Base-by-base conservation (phyloP, 495 filamentous ascomycete species). In the Talaromyces ruber region DNA sequence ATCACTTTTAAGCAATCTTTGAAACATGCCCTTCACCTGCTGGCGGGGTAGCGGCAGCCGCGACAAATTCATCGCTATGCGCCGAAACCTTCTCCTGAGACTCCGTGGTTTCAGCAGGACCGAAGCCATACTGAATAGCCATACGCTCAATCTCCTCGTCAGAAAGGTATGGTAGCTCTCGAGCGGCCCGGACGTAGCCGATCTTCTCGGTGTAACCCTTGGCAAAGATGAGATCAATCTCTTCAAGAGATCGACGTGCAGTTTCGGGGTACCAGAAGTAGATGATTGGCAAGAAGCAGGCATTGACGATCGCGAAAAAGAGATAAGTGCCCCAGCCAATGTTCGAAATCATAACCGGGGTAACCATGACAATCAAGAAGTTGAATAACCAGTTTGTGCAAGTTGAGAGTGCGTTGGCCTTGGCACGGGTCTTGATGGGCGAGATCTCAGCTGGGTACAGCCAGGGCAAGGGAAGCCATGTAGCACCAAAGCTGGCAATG, bases 331-430 rank as follows among this genome's bases (percentile, higher is more conserved):
- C 84, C 88, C 88, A 93, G 56, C 78, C 70, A 59, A 91, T 90
- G 58, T 78, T 75, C 51, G 74, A 64, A 26, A 92, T 72, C 84
- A 91, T 88, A 56, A 90, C 82, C 0, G 90, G 90, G 0, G 88
- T 90, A 60, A 92, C 84, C 88, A 92, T 90, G 62, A 93, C 90
- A 45, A 92, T 83, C 12, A 86, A 70, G 72, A 91, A 92, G 79
- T 92, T 92, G 76, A 88, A 91, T 2, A 90, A 73, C 89, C 89
- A 92, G 75, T 93, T 91, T 18, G 81, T 82, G 74, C 86, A 88
- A 11, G 88, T 91, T 7, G 84, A 88, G 21, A 90, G 78, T 14
- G 89, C 88, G 67, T 91, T 91, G 45, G 88, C 89, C 75, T 88
- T 87, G 28, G 81, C 85, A 63, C 89, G 82, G 8, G 88, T 91